phyloP scores from a whole-genome alignment of 129 eudicot species.

The Artemisia annua region DNA sequence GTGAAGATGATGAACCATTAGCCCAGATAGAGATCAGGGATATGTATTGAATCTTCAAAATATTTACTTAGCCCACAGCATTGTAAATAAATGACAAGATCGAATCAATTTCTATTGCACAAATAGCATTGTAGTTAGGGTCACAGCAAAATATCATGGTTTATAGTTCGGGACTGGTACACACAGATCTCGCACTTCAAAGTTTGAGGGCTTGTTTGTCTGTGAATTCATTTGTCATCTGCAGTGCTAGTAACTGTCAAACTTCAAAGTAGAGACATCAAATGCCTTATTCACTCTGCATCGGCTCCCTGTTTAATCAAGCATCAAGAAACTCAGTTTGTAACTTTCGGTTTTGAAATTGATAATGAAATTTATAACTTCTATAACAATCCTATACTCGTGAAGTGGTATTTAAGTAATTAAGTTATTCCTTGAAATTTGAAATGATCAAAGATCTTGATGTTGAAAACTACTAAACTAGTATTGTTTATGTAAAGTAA shows the following conservation, averaged over 20 bases:
- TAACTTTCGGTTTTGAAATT: neutral
- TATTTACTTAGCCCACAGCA: neutral
- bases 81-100: neutral
- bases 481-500: neutral
- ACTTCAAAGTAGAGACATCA: neutral
- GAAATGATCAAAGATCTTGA: neutral
- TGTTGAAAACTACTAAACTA: neutral
- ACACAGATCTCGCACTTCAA: conserved; percentile 8
- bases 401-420: neutral
- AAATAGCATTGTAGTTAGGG: neutral
- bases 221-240: neutral
- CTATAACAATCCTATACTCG: neutral
- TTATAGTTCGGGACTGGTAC: conserved; percentile 19
- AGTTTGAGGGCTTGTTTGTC: neutral
- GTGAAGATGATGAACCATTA: no score
- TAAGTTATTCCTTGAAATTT: neutral
- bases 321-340: neutral
- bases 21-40: neutral
- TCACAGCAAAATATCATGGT: neutral
- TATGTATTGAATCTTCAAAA: neutral
- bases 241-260: neutral
- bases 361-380: neutral
- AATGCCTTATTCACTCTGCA: neutral
- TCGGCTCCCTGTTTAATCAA: conserved; percentile 24
- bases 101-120: neutral